phyloP scores from a whole-genome alignment of 2,329 filamentous ascomycete species.

The Mycosphaerella sp. region DNA sequence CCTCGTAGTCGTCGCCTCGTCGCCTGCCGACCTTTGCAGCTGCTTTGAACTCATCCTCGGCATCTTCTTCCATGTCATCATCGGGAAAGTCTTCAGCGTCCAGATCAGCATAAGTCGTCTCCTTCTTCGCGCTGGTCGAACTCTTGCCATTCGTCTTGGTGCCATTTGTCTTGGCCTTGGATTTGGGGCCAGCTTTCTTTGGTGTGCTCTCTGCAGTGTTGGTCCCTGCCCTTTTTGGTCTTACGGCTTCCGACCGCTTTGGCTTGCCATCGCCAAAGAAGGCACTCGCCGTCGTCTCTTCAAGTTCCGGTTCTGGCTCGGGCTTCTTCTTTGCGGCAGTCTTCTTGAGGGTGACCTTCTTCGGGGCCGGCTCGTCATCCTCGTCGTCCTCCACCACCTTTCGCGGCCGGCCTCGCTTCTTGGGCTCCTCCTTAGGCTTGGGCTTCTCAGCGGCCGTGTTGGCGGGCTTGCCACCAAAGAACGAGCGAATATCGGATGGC shows the following conservation, averaged over 20 bases:
- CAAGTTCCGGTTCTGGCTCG: conserved; percentile 29
- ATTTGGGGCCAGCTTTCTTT: conserved; percentile 34
- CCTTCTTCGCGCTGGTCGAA: conserved; percentile 40
- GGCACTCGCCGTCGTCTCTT: conserved; percentile 56
- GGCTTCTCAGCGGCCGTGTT: conserved; percentile 41
- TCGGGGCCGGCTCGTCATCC: conserved; percentile 33
- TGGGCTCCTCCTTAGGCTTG: conserved; percentile 35
- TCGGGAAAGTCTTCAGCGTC: conserved; percentile 35
- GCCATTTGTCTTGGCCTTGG: conserved; percentile 33
- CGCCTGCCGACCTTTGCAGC: conserved; percentile 54
- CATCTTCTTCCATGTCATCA: conserved; percentile 44
- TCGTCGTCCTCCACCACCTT: conserved; percentile 78
- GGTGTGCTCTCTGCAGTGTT: conserved; percentile 33
- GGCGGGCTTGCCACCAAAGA: conserved; percentile 74
- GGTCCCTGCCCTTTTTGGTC: conserved; percentile 18
- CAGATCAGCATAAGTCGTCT: conserved; percentile 36
- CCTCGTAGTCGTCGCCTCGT: conserved; percentile 65
- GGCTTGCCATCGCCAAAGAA: conserved; percentile 57
- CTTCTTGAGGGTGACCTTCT: conserved; percentile 47
- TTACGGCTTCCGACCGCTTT: conserved; percentile 41
- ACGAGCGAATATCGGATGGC: conserved; percentile 81
- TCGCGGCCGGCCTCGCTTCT: conserved; percentile 46
- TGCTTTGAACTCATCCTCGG: conserved; percentile 79
- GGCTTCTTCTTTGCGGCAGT: conserved; percentile 40
- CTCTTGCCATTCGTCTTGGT: conserved; percentile 34